A percentile compares a stretch with the other conserved stretches of the same genome.
phyloP scores from a whole-genome alignment of 2,329 filamentous ascomycete species.

The Penicillium sclerotigenum region DNA sequence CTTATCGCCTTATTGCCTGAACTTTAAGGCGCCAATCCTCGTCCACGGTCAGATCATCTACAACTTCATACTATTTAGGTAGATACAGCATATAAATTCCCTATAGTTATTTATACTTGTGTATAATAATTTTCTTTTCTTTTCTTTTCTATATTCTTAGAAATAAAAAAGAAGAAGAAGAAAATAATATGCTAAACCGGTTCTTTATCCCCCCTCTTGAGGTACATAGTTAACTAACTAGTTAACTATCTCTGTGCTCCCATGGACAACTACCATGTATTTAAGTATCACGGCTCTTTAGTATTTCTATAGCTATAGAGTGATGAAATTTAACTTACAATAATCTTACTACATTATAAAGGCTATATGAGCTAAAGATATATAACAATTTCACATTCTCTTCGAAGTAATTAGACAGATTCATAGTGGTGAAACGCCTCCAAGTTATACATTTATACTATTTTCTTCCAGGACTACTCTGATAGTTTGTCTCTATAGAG shows the following conservation, averaged over 20 bases:
- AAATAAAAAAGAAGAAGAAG: neutral
- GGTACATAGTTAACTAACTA: too few species aligned
- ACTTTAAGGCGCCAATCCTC: too few species aligned
- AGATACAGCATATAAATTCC: too few species aligned
- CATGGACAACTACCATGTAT: too few species aligned
- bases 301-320: neutral
- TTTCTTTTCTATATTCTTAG: neutral
- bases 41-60: too few species aligned
- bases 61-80: too few species aligned
- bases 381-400: neutral
- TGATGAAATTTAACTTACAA: neutral
- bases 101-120: too few species aligned
- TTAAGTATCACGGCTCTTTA: neutral
- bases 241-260: neutral
- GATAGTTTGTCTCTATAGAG: neutral
- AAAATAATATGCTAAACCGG: neutral
- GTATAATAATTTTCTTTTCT: neutral
- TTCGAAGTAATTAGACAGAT: neutral
- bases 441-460: neutral
- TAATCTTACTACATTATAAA: fast-evolving
- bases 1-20: too few species aligned
- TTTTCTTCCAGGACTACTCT: neutral
- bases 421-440: neutral
- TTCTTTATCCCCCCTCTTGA: neutral
- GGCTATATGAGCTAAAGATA: neutral